Percentiles rank a stretch among this genome's conserved stretches.
Conservation (phyloP, 2,329 filamentous ascomycete genomes). For the Clarireedia sp. region DNA sequence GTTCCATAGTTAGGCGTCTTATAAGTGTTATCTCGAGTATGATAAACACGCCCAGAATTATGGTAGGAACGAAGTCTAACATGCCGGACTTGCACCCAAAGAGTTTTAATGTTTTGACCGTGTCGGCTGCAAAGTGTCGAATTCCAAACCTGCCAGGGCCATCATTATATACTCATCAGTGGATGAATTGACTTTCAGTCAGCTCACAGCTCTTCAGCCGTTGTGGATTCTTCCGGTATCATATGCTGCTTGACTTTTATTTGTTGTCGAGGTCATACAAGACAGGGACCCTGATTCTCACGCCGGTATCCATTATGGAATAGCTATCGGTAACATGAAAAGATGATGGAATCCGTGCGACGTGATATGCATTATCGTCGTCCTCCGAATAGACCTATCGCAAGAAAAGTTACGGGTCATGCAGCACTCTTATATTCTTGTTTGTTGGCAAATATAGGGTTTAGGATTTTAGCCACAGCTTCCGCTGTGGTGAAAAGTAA, state of each 20-base stretch:
- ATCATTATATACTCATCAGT: background rate
- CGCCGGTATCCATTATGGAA: background rate
- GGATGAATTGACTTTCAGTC: background rate
- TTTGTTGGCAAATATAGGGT: conserved; percentile 9
- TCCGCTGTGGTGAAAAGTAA: conserved; percentile 18
- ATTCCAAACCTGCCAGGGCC: background rate
- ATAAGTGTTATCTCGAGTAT: background rate
- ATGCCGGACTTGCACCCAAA: background rate
- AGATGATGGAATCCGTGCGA: background rate
- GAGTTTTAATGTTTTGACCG: background rate
- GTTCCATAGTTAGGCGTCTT: too few relatives aligned
- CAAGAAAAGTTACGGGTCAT: background rate
- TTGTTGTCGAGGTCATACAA: background rate
- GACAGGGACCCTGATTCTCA: background rate
- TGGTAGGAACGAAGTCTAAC: conserved; percentile 3
- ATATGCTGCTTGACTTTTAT: background rate
- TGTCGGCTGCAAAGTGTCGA: background rate
- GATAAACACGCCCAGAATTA: background rate
- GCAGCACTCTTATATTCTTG: background rate
- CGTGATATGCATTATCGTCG: background rate
- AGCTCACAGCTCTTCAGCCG: background rate
- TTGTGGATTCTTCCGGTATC: background rate
- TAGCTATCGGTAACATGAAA: background rate
- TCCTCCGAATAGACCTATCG: background rate
- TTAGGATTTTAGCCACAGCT: conserved; percentile 14